phyloP scores from a whole-genome alignment of 1,284 basidiomycete genomes.

The Grifola frondosa region DNA sequence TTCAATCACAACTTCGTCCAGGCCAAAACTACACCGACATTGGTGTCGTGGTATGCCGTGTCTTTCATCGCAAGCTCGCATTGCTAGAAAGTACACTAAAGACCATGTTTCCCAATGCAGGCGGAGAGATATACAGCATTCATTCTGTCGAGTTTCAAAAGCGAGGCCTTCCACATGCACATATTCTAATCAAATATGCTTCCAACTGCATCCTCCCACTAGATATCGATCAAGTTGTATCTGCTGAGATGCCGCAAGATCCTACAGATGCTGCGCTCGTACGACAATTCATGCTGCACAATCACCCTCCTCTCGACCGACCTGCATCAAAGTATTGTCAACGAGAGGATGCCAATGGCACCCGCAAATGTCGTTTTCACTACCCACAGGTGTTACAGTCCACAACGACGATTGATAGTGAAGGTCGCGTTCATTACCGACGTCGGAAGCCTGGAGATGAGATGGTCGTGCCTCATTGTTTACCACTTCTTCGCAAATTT shows the following conservation, averaged over 20 bases:
- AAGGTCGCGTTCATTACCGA: no score
- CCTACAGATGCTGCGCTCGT: conserved; percentile 24
- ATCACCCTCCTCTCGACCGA: no score
- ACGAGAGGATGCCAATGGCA: conserved; percentile 3
- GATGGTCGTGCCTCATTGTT: conserved; percentile 35
- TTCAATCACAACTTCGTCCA: no score
- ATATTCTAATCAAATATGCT: conserved; percentile 34
- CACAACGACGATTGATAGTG: no score
- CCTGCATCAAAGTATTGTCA: conserved; percentile 20
- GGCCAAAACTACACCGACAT: no score
- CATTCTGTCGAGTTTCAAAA: conserved; percentile 41
- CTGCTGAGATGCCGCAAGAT: conserved; percentile 32
- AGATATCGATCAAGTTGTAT: conserved; percentile 33
- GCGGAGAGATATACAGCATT: conserved; percentile 26
- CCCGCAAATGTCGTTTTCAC: conserved; percentile 28
- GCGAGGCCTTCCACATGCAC: conserved; percentile 38
- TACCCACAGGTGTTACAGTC: no score
- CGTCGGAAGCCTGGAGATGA: conserved; percentile 25
- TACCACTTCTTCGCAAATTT: conserved; percentile 27
- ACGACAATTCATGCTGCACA: conserved; percentile 31
- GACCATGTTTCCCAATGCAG: conserved; percentile 26
- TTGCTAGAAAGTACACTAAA: conserved; percentile 24
- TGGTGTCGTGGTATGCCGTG: conserved; percentile 35
- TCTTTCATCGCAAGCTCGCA: conserved; percentile 32
- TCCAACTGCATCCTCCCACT: conserved; percentile 12